phyloP scores from a whole-genome alignment of 1,284 basidiomycete genomes.

The Peniophora sp. region DNA sequence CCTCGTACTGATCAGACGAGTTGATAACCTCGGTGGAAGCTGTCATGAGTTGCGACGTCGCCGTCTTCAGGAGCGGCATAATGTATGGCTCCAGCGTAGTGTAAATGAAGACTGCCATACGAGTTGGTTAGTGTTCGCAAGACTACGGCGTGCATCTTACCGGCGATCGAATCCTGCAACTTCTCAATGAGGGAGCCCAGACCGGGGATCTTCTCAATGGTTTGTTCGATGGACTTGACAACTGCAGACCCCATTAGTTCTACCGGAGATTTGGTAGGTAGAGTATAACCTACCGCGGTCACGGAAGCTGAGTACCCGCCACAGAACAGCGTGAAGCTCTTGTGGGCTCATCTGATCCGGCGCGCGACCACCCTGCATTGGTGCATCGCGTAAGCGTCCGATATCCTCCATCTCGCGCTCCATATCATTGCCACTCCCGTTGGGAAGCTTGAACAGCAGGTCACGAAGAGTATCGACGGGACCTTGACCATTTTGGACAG shows the following conservation, averaged over 20 bases:
- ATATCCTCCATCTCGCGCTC: constrained; percentile 71
- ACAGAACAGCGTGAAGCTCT: constrained; percentile 76
- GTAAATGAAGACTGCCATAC: constrained; percentile 61
- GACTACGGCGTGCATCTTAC: constrained; percentile 22
- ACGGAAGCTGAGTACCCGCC: constrained; percentile 83
- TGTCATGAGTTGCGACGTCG: constrained; percentile 50
- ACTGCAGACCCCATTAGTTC: constrained; percentile 29
- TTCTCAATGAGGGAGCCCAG: constrained; percentile 72
- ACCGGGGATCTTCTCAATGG: constrained; percentile 76
- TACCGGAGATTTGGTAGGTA: not conserved
- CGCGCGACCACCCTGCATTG: constrained; percentile 44
- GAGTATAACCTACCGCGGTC: constrained; percentile 36
- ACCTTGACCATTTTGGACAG: constrained; percentile 31
- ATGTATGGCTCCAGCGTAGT: constrained; percentile 79
- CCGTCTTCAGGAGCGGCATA: constrained; percentile 61
- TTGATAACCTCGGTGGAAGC: constrained; percentile 75
- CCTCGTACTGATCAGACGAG: constrained; percentile 74
- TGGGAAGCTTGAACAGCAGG: constrained; percentile 55
- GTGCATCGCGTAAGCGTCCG: constrained; percentile 60
- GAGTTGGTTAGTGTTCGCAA: not conserved
- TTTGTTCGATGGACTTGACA: constrained; percentile 81
- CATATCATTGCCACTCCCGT: constrained; percentile 50
- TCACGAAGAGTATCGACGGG: constrained; percentile 41
- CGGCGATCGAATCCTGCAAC: constrained; percentile 68
- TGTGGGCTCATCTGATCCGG: constrained; percentile 84